Conservation (phyloP, 257 asterid species). For the Penstemon eatonii region DNA sequence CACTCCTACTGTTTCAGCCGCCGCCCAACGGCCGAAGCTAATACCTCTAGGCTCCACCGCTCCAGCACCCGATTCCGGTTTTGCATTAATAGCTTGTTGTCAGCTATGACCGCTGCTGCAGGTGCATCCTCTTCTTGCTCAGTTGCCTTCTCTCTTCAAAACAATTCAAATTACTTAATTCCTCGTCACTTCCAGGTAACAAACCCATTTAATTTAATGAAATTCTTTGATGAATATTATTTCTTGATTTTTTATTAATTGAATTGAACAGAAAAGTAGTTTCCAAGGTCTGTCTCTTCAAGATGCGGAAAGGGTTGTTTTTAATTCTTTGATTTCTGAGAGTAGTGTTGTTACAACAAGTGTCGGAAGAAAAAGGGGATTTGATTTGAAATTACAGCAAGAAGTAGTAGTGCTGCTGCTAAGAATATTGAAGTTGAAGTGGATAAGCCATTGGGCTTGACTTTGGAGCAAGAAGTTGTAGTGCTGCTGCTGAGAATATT, state of each 20-base stretch:
- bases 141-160: conserved; percentile 47
- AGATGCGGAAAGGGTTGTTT: conserved; percentile 60
- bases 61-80: no score
- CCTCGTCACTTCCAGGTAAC: conserved; percentile 50
- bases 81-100: conserved; percentile 43
- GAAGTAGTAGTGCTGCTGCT: conserved; percentile 56
- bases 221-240: background rate
- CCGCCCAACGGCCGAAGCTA: no score
- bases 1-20: no score
- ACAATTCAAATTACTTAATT: conserved; percentile 28
- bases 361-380: conserved; percentile 33
- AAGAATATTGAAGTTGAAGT: conserved; percentile 93
- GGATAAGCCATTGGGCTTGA: conserved; percentile 94
- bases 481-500: conserved; percentile 70
- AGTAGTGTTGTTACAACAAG: conserved; percentile 23
- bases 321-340: conserved; percentile 44
- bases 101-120: conserved; percentile 63
- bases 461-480: conserved; percentile 62
- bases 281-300: conserved; percentile 64
- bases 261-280: conserved; percentile 55
- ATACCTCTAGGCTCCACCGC: no score
- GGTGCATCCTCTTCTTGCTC: conserved; percentile 62
- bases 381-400: conserved; percentile 62
- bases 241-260: background rate
- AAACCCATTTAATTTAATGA: background rate